A percentile compares a stretch with the other conserved stretches of the same genome.
These are phyloP conservation scores for Epipyxis sp. DNA, from an alignment of 108 stramenopile genomes.

Conservation along the genomic window DNA sequence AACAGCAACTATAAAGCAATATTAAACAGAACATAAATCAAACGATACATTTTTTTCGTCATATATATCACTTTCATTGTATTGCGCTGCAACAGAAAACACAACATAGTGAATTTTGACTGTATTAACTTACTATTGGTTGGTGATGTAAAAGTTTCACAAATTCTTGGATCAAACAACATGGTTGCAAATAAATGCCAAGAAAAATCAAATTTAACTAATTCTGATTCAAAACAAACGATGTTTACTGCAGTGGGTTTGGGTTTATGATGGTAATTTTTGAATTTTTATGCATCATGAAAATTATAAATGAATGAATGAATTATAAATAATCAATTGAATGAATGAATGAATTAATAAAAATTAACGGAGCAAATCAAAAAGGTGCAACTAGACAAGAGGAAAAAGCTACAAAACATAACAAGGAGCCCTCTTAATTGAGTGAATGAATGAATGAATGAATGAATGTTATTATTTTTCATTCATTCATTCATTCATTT, in stretches of 20 bases:
- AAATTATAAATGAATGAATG: too few species aligned
- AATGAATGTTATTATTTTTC: too few species aligned
- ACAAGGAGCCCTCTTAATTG: too few species aligned
- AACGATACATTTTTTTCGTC: too few species aligned
- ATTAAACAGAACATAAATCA: neutral
- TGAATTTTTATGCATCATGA: neutral
- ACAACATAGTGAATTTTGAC: neutral
- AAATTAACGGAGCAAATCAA: too few species aligned
- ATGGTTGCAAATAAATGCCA: neutral
- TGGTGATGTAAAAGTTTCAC: conserved; percentile 29
- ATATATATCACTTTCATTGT: too few species aligned
- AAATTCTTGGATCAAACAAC: conserved; percentile 10
- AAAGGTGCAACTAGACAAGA: too few species aligned
- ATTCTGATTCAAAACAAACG: neutral
- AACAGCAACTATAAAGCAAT: conserved; percentile 61
- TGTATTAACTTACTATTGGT: conserved; percentile 24
- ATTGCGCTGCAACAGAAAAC: neutral
- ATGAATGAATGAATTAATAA: too few species aligned
- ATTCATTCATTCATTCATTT: too few species aligned
- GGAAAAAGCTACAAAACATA: too few species aligned
- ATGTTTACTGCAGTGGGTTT: neutral
- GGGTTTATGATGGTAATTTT: neutral
- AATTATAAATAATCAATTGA: neutral
- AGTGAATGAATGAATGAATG: neutral
- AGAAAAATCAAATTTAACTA: neutral